Base-by-base conservation (phyloP, 169 alveolate genomes). In the Cryptosporidium parvum region DNA sequence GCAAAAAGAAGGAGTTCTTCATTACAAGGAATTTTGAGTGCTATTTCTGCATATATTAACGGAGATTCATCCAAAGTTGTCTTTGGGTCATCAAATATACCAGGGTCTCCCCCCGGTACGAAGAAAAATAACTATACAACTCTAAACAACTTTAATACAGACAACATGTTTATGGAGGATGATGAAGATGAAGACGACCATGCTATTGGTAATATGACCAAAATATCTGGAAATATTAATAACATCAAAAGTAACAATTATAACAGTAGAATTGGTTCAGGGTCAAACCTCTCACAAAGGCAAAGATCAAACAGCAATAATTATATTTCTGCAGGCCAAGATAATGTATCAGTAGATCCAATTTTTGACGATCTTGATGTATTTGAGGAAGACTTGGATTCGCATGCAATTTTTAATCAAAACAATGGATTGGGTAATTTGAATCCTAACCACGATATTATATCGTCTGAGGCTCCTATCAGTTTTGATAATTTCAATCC, bases 1-100 rank as follows among this genome's bases (percentile, higher is more conserved):
- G 89, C 89, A 6, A 80, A 80, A 65, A 37, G 89, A 45, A 80
- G 89, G 21, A 80, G 89, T 23, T 62, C 89, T 14, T 80, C 89
- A 14, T 39, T 80, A 14, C 89, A 80, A 44, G 89, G 89, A 16
- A 62, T 80, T 33, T n/a, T 80, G 14, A 80, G 89, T 26, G 65
- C 75, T 4, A 62, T 80, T 23, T 59, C 80, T n/a, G 37, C 89
- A 37, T 80, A 62, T 59, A 37, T 80, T 4, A 62, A 59, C 56
- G 68, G 68, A 29, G 89, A 80, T 53, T 53, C 68, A 35, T 42
- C 89, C 21, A 65, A n/a, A 14, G 75, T 80, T 2, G 35, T 80
- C 23, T 59, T 80, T 65, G 59, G 51, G 21, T 44, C 84, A 12
- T 44, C 75, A 21, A 80, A 80, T 23, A 14, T 35, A 14, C 69